Evolutionary conservation across 2,329 filamentous ascomycete species (phyloP).

Genomic region (Trichophyton equinum): DNA sequence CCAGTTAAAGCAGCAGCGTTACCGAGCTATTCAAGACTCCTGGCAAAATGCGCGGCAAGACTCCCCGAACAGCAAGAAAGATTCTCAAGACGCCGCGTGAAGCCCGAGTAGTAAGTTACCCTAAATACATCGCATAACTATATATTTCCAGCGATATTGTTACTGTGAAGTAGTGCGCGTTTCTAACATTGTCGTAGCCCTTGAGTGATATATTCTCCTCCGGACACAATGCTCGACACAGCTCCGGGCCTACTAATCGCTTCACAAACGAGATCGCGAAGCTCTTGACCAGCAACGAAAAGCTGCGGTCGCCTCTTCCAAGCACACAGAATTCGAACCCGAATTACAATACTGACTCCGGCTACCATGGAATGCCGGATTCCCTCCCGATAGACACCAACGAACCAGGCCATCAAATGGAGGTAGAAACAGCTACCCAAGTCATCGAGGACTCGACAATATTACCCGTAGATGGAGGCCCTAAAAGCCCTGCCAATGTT

Average conservation of each 20-base stretch:
- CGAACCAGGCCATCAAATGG: constrained; percentile 3
- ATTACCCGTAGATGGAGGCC: constrained; percentile 11
- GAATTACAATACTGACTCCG: constrained; percentile 34
- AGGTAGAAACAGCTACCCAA: constrained; percentile 22
- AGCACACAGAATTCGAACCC: constrained; percentile 23
- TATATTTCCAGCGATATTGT: neutral
- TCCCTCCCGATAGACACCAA: neutral
- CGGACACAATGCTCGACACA: constrained; percentile 26
- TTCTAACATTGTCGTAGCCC: constrained; percentile 23
- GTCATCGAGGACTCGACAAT: constrained; percentile 22
- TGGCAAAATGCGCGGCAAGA: constrained; percentile 38
- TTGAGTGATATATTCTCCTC: constrained; percentile 38
- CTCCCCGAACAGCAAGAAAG: constrained; percentile 35
- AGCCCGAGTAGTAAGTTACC: constrained; percentile 32
- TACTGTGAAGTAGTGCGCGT: neutral
- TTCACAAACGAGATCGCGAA: constrained; percentile 27
- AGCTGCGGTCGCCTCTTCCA: constrained; percentile 9
- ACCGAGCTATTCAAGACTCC: constrained; percentile 79
- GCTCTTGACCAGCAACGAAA: constrained; percentile 15
- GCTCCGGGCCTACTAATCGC: constrained; percentile 24
- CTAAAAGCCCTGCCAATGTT: constrained; percentile 19
- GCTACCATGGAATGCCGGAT: constrained; percentile 36
- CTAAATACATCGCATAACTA: neutral
- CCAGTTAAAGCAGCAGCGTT: constrained; percentile 54
- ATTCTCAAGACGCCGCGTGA: constrained; percentile 11